Percentiles rank a stretch among this genome's conserved stretches.
Conservation (phyloP, 495 filamentous ascomycete species). For the Hypoxylon lienhwacheense region DNA sequence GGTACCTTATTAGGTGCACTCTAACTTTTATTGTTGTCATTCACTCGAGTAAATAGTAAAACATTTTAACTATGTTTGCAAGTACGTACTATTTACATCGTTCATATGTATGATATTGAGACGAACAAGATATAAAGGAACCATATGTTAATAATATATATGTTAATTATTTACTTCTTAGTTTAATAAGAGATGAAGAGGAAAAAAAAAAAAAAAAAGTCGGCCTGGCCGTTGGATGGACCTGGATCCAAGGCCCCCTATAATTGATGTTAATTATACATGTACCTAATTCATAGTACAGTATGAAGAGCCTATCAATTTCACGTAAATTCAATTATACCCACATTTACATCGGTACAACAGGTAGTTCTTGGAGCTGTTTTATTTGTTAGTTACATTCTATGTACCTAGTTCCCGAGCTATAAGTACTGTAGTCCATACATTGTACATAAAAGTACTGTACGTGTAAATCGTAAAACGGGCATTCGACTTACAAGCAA, state of each 20-base stretch:
- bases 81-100: neutral
- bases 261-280: neutral
- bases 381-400: neutral
- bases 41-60: slow-evolving; percentile 1
- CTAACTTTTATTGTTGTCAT: no score
- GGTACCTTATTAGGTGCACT: no score
- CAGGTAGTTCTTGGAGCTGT: slow-evolving; percentile 4
- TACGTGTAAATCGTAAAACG: no score
- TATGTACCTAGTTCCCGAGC: slow-evolving; percentile 1
- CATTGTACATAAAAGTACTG: no score
- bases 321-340: no score
- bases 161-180: neutral
- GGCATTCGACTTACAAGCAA: no score
- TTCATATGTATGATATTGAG: neutral
- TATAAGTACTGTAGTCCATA: no score
- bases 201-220: neutral
- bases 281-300: no score
- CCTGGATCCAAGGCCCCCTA: slow-evolving; percentile 8
- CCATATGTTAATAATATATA: neutral
- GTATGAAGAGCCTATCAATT: no score
- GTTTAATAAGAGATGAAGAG: neutral
- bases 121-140: no score
- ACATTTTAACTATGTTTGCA: neutral
- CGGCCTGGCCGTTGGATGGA: slow-evolving; percentile 20
- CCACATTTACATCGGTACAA: no score